Evolutionary conservation across 1,284 basidiomycete genomes (phyloP).

Genomic region (Sanghuangporus sanghuang): DNA sequence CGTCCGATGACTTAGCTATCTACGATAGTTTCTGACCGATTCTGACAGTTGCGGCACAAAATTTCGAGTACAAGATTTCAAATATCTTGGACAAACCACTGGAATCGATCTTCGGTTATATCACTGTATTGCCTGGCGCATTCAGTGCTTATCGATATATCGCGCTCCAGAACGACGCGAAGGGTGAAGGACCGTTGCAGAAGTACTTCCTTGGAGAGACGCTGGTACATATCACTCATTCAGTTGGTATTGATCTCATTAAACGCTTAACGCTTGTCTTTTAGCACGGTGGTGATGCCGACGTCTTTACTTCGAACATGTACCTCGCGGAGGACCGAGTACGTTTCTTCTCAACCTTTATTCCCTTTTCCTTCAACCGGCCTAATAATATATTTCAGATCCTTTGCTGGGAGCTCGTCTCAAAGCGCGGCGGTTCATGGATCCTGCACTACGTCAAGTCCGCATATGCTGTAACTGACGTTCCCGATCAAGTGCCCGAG

Average conservation of each 20-base stretch:
- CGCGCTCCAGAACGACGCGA: conserved; percentile 81
- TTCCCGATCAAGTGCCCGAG: conserved; percentile 86
- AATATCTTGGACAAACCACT: conserved; percentile 91
- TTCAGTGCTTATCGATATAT: conserved; percentile 92
- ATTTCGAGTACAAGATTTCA: conserved; percentile 97
- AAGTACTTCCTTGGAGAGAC: conserved; percentile 96
- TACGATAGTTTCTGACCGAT: conserved; percentile 8
- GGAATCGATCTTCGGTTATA: conserved; percentile 86
- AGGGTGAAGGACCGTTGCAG: conserved; percentile 83
- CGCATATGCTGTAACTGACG: conserved; percentile 88
- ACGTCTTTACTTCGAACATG: conserved; percentile 94
- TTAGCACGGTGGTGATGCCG: conserved; percentile 77
- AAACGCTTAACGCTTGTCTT: not conserved
- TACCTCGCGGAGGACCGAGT: conserved; percentile 88
- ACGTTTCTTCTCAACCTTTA: conserved; percentile 24
- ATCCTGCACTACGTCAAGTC: conserved; percentile 92
- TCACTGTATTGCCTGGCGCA: conserved; percentile 89
- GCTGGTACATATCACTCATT: conserved; percentile 44
- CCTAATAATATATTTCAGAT: conserved; percentile 42
- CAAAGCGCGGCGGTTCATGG: conserved; percentile 84
- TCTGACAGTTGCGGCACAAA: conserved; percentile 73
- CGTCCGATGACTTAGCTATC: conserved; percentile 18
- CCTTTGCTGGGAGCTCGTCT: conserved; percentile 91
- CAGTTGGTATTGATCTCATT: conserved; percentile 14
- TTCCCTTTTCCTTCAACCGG: conserved; percentile 9